Conservation (phyloP, 176 grass and related monocot species). For the Phragmites australis region DNA sequence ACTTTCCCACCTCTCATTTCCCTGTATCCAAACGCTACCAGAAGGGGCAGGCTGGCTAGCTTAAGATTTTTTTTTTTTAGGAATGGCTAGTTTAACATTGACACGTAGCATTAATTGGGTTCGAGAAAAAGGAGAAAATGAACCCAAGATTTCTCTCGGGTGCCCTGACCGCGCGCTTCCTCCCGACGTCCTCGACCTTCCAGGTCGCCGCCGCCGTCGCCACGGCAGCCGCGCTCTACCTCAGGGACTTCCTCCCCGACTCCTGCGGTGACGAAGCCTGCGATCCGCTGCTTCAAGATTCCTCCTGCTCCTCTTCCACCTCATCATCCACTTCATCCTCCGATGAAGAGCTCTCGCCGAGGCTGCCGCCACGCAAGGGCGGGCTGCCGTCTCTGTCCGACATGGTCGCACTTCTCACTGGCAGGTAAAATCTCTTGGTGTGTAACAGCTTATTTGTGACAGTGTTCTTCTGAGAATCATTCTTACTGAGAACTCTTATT, state of each 20-base stretch:
- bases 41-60: neutral
- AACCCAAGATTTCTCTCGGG: too few relatives aligned
- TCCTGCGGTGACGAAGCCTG: conserved; percentile 54
- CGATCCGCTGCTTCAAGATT: conserved; percentile 48
- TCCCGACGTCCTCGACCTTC: conserved; percentile 72
- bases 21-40: too few relatives aligned
- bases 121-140: too few relatives aligned
- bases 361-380: conserved; percentile 36
- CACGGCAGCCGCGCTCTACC: conserved; percentile 51
- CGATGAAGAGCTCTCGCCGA: conserved; percentile 41
- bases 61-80: too few relatives aligned
- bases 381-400: conserved; percentile 57
- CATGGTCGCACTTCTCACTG: conserved; percentile 64
- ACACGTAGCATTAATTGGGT: neutral
- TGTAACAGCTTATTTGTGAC: neutral
- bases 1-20: too few relatives aligned
- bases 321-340: conserved; percentile 36
- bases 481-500: neutral
- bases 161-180: conserved; percentile 71
- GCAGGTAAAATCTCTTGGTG: conserved; percentile 47
- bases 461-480: neutral
- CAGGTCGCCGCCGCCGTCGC: conserved; percentile 67
- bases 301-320: conserved; percentile 28
- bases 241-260: conserved; percentile 65
- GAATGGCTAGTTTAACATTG: neutral